Conservation (phyloP, 306 rosid genomes). For the Gynostemma pentaphyllum region DNA sequence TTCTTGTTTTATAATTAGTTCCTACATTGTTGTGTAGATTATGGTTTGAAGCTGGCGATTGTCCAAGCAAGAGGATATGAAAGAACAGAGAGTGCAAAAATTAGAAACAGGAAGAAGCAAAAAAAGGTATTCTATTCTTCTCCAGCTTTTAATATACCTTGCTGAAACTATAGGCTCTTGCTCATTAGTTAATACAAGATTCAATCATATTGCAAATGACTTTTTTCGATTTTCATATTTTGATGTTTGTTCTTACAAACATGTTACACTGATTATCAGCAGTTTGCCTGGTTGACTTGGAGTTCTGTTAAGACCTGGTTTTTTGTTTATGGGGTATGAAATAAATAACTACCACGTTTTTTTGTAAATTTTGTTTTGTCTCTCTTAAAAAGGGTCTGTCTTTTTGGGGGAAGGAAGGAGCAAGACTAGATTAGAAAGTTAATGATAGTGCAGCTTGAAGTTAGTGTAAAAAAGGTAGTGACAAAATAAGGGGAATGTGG, state of each 20-base stretch:
- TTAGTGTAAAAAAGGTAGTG: neutral
- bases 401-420: neutral
- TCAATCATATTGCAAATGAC: neutral
- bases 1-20: neutral
- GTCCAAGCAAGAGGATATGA: conserved; percentile 48
- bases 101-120: conserved; percentile 48
- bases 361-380: neutral
- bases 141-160: neutral
- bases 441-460: neutral
- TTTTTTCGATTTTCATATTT: neutral
- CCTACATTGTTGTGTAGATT: conserved; percentile 31
- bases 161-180: neutral
- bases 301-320: neutral
- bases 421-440: neutral
- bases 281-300: neutral
- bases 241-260: neutral
- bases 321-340: neutral
- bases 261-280: neutral
- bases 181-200: neutral
- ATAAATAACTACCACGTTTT: no score
- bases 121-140: conserved; percentile 41
- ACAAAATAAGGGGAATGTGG: neutral
- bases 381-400: neutral
- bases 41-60: conserved; percentile 27
- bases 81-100: conserved; percentile 54